A percentile compares a stretch with the other conserved stretches of the same genome.
Conservation (phyloP, 176 grass and related monocot genomes). For the Ensete ventricosum region DNA sequence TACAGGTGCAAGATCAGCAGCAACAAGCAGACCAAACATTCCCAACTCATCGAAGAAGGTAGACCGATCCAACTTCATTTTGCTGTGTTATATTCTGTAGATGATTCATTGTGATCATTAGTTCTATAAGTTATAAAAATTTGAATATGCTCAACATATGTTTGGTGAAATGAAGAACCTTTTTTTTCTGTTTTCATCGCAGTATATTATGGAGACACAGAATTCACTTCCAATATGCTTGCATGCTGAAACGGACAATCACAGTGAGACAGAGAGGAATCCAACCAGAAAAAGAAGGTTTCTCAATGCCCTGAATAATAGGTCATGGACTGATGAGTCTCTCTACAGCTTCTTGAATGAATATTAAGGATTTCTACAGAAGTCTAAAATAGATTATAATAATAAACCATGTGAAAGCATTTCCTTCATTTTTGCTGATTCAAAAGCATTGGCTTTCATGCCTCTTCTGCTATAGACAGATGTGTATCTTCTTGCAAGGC, state of each 20-base stretch:
- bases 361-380: conserved; percentile 30
- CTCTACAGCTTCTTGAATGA: conserved; percentile 84
- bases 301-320: conserved; percentile 63
- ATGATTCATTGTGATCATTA: not conserved
- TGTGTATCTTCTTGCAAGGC: no score
- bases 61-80: not conserved
- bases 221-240: no score
- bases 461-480: no score
- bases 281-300: conserved; percentile 61
- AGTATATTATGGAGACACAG: no score
- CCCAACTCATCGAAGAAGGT: conserved; percentile 13
- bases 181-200: not conserved
- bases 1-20: conserved; percentile 40
- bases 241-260: conserved; percentile 26
- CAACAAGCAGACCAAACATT: conserved; percentile 48
- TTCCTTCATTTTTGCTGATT: no score
- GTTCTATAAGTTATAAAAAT: not conserved
- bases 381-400: no score
- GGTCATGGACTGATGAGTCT: conserved; percentile 68
- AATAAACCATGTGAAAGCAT: no score
- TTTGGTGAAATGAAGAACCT: conserved; percentile 21
- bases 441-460: no score
- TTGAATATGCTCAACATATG: not conserved
- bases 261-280: conserved; percentile 42
- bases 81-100: not conserved